phyloP scores from a whole-genome alignment of 768 basidiomycete species.

The Peribolospora kevripleyi region DNA sequence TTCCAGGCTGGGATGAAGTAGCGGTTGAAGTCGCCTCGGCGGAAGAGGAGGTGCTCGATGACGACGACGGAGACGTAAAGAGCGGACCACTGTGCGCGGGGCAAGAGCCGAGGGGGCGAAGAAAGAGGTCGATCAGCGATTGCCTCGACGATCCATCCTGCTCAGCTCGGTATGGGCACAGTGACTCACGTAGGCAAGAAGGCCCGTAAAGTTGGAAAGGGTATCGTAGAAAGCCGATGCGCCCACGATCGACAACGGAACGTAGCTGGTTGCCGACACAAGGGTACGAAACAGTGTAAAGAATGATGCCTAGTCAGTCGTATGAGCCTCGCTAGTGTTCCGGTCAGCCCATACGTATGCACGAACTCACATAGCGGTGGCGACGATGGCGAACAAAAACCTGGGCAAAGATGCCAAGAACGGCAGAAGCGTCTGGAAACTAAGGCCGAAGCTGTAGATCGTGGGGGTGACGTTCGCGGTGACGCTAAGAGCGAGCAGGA shows the following conservation, averaged over 20 bases:
- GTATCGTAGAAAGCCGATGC: slow-evolving; percentile 38
- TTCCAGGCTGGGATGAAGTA: slow-evolving; percentile 38
- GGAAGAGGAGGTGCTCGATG: slow-evolving; percentile 43
- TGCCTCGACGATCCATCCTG: too few relatives aligned
- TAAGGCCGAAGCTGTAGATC: slow-evolving; percentile 56
- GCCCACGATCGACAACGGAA: slow-evolving; percentile 31
- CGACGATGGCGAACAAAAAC: slow-evolving; percentile 42
- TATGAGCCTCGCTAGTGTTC: slow-evolving; percentile 37
- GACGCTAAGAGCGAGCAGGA: slow-evolving; percentile 48
- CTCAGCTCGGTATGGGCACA: too few relatives aligned
- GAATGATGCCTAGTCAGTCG: slow-evolving; percentile 33
- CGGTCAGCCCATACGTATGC: too few relatives aligned
- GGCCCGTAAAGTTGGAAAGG: slow-evolving; percentile 40
- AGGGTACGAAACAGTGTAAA: slow-evolving; percentile 48
- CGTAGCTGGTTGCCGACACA: slow-evolving; percentile 38
- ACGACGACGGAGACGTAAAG: background rate
- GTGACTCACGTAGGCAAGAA: slow-evolving; percentile 37
- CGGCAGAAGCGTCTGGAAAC: slow-evolving; percentile 45
- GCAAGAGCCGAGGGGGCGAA: too few relatives aligned
- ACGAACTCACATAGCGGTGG: slow-evolving; percentile 32
- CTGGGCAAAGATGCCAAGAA: slow-evolving; percentile 35
- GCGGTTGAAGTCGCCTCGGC: slow-evolving; percentile 25
- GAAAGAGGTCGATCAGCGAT: too few relatives aligned
- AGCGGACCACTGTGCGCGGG: background rate
- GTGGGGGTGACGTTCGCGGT: slow-evolving; percentile 59